phyloP scores from a whole-genome alignment of 129 eudicot species.

The Artemisia annua region DNA sequence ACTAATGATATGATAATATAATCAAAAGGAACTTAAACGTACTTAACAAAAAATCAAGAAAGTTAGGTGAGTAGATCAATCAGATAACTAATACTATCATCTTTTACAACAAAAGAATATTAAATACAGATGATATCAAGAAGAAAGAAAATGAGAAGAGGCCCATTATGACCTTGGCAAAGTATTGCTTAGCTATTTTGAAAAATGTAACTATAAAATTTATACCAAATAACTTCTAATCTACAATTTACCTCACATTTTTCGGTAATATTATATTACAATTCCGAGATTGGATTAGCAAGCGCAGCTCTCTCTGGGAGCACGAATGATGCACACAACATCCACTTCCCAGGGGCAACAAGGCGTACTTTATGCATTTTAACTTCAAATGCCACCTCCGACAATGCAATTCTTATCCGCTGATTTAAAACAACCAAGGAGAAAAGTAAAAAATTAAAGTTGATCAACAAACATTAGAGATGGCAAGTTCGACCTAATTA shows the following conservation, averaged over 20 bases:
- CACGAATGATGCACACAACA: slow-evolving; percentile 92
- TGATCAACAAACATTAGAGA: neutral
- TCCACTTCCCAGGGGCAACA: slow-evolving; percentile 98
- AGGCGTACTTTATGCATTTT: slow-evolving; percentile 83
- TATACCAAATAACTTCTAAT: neutral
- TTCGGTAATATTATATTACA: neutral
- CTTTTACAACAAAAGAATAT: too few relatives aligned
- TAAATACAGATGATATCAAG: too few relatives aligned
- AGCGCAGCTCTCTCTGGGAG: slow-evolving; percentile 73
- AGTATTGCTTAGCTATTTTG: neutral
- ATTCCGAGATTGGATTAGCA: slow-evolving; percentile 30
- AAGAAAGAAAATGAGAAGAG: too few relatives aligned
- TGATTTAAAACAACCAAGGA: slow-evolving; percentile 22
- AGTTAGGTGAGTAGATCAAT: too few relatives aligned
- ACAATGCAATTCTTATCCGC: slow-evolving; percentile 80
- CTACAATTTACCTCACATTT: slow-evolving; percentile 20
- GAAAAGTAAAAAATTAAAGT: too few relatives aligned
- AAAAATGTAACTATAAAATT: neutral
- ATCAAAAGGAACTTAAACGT: too few relatives aligned
- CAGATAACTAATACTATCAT: too few relatives aligned
- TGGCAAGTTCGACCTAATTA: neutral
- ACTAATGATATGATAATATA: too few relatives aligned
- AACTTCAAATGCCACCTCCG: slow-evolving; percentile 74
- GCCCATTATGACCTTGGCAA: too few relatives aligned
- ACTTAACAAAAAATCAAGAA: neutral